A percentile compares a stretch with the other conserved stretches of the same genome.
Conservation (phyloP, 345 rosid genomes). For the Boechera stricta region DNA sequence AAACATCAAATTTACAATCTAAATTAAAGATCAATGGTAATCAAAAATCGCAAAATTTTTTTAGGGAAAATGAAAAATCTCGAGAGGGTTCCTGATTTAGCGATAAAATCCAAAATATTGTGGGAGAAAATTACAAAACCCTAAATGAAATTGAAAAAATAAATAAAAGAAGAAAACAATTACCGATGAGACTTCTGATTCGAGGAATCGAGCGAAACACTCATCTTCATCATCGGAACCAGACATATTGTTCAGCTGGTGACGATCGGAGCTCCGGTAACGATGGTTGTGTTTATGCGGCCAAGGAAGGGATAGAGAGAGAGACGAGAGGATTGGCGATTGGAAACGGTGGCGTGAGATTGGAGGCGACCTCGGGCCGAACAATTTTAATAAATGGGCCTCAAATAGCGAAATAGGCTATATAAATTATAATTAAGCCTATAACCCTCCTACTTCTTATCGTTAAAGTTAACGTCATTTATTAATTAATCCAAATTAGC, state of each 20-base stretch:
- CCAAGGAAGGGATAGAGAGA: slow-evolving; percentile 29
- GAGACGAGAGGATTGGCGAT: slow-evolving; percentile 4
- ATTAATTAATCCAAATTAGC: too few species aligned
- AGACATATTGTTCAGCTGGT: slow-evolving; percentile 47
- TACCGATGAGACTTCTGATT: slow-evolving; percentile 75
- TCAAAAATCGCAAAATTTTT: not conserved
- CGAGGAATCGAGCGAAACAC: slow-evolving; percentile 69
- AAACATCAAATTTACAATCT: slow-evolving; percentile 1
- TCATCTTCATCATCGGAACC: slow-evolving; percentile 75
- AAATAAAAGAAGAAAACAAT: not conserved
- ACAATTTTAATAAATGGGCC: slow-evolving; percentile 3
- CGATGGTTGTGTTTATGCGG: slow-evolving; percentile 27
- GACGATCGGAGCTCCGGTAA: slow-evolving; percentile 41
- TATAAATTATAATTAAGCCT: not conserved
- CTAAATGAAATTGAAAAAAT: not conserved
- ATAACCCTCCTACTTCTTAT: not conserved
- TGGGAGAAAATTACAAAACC: slow-evolving; percentile 17
- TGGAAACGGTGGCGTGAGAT: slow-evolving; percentile 40
- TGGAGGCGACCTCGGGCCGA: slow-evolving; percentile 33
- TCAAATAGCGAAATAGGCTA: not conserved
- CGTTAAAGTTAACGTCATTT: not conserved
- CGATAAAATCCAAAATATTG: not conserved
- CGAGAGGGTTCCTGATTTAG: not conserved
- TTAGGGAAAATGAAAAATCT: not conserved
- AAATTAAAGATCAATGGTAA: slow-evolving; percentile 14